Conservation (phyloP, 2,329 filamentous ascomycete genomes). For the Diplodia corticola region DNA sequence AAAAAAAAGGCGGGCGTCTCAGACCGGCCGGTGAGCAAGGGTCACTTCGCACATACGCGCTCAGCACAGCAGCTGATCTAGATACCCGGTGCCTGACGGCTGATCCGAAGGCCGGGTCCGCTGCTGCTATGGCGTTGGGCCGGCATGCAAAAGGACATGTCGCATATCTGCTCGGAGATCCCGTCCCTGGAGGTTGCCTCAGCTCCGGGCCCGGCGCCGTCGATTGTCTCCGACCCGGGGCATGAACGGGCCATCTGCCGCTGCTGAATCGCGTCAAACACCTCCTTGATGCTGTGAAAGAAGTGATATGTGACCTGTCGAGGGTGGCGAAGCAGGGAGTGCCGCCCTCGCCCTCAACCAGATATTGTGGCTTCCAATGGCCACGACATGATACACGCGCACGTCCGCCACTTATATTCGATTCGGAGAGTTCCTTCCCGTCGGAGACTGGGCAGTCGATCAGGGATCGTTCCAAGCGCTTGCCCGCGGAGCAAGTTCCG, state of each 20-base stretch:
- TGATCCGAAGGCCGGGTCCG: not conserved
- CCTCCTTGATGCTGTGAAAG: no score
- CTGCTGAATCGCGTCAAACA: not conserved
- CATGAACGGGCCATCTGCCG: not conserved
- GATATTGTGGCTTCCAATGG: slow-evolving; percentile 3
- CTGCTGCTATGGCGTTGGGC: not conserved
- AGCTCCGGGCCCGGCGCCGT: not conserved
- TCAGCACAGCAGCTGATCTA: not conserved
- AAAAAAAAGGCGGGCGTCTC: not conserved
- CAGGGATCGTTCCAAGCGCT: not conserved
- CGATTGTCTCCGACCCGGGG: not conserved
- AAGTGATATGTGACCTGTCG: not conserved
- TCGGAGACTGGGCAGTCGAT: not conserved
- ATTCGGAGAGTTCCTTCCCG: slow-evolving; percentile 13
- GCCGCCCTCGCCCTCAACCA: not conserved
- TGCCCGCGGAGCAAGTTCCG: slow-evolving; percentile 10
- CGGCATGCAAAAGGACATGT: slow-evolving; percentile 2
- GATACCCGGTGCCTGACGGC: not conserved
- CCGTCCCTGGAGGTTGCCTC: not conserved
- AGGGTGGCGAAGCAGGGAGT: not conserved
- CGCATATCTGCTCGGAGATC: slow-evolving; percentile 1
- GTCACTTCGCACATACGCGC: not conserved
- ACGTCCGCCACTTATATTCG: not conserved
- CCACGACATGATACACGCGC: not conserved
- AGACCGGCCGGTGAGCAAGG: not conserved